Evolutionary conservation across 2,329 filamentous ascomycete genomes (phyloP), one percentile per base, ranked within the genome.

Genomic region (Rugonectria rugulosa): DNA sequence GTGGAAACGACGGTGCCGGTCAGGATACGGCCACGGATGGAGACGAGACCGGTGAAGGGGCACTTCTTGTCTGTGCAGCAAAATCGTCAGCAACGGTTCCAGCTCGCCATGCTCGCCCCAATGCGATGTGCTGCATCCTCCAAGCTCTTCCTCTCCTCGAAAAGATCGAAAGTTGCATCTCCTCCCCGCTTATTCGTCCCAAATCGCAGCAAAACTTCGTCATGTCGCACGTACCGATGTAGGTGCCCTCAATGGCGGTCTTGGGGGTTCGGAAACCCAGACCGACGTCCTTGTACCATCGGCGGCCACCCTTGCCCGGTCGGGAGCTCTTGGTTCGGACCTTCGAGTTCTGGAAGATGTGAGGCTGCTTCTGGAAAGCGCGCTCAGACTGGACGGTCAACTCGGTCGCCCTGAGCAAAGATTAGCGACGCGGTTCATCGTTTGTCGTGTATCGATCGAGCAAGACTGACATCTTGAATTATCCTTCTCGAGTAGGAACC

Each of bases 331-430:
- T 89, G 77, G 88, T 82, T 86, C 92, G 92, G 80, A 85, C 83
- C 90, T 99, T 99, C 78, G 89, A 86, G 89, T 98, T 97, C 76
- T 91, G 88, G 91, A 98, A 99, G 87, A 99, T 97, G 84, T 99
- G 95, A 81, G 95, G 95, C 88, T 99, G 94, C 90, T 99, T 99
- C 84, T 98, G 95, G 91, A 91, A 99, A 87, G 95, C 95, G 86
- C 95, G 94, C 90, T 99, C 95, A 80, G 92, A 96, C 89, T 99
- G 95, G 82, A 99, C 95, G 81, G 92, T 96, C 85, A 97, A 87
- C 87, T 97, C 92, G 87, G 92, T 97, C 79, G 92, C 92, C 92
- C 96, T 97, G 81, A 78, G 87, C 59, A 62, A 69, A 67, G 62
- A 70, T 75, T 68, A 75, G 72, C 63, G 63, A 64, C 56, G 47